phyloP scores from a whole-genome alignment of 108 stramenopile genomes.

The Fistulifera solaris region DNA sequence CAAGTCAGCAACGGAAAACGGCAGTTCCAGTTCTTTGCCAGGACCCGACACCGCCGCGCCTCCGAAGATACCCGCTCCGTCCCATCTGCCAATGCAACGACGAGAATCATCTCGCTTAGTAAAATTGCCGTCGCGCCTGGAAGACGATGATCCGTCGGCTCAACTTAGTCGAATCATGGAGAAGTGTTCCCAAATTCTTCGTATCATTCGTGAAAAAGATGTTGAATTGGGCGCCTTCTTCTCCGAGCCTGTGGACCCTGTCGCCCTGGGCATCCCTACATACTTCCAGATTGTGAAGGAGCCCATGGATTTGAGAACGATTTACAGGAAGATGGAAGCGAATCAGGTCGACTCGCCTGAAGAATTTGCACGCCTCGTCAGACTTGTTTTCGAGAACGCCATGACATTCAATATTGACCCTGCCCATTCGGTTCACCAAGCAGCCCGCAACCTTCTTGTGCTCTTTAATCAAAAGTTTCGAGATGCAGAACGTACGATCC shows the following conservation, averaged over 20 bases:
- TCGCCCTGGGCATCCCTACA: constrained; percentile 85
- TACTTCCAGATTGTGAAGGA: constrained; percentile 82
- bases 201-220: constrained; percentile 56
- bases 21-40: neutral
- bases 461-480: constrained; percentile 68
- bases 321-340: constrained; percentile 66
- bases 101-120: constrained; percentile 62
- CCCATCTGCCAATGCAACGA: constrained; percentile 22
- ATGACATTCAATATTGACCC: constrained; percentile 88
- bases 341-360: constrained; percentile 55
- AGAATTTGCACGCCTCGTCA: constrained; percentile 80
- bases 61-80: constrained; percentile 10
- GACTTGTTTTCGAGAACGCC: constrained; percentile 91
- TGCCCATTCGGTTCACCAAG: constrained; percentile 73
- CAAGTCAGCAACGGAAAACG: constrained; percentile 1
- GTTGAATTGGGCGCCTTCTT: constrained; percentile 54
- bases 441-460: constrained; percentile 58
- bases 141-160: constrained; percentile 77
- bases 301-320: constrained; percentile 96
- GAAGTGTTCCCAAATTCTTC: constrained; percentile 57
- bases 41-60: neutral
- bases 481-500: constrained; percentile 53
- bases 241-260: constrained; percentile 87
- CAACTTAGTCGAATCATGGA: constrained; percentile 52
- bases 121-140: constrained; percentile 62